Base-by-base conservation (phyloP, 2,329 filamentous ascomycete genomes). In the Trichoderma koningii region DNA sequence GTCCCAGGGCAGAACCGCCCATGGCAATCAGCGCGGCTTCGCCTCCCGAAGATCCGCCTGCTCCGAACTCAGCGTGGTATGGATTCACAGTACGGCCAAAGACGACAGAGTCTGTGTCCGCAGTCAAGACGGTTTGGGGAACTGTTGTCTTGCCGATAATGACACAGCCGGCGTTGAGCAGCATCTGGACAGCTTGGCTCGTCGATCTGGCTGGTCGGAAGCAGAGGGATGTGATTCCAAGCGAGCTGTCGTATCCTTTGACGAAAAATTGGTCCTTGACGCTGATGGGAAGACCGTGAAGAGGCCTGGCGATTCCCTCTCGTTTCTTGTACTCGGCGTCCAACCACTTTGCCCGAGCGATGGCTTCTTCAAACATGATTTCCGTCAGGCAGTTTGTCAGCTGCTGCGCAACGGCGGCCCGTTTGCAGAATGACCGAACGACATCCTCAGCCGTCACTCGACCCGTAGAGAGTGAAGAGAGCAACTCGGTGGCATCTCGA, bases 1-100 rank as follows among this genome's bases (percentile, higher is more conserved):
- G 75, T 9, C 87, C 76, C 3, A 81, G 41, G 2, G 77, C 66
- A 26, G 77, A 78, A 21, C 80, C 80, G 3, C 78, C 72, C 45
- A 80, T 71, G 2, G 76, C 78, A 1, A 81, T 48, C 1, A 81
- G 68, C 1, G 80, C 78, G 0, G 72, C 75, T 60, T 80, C 78
- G 0, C 89, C 89, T 10, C 89, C 51, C 3, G 55, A 59, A 14
- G 44, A 59, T 14, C 44, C 44, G 0, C 28, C 55, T 7, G 55
- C 28, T n/a, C 42, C 19, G 38, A 48, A 41, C 19, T 59, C 44
- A 19, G 44, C 55, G 7, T 48, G 34, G 5, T 59, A 3, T 2
- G 44, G 55, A 41, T 59, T 59, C 1, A 48, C 19, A 1, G 55
- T 59, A 17, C 84, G 81, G 1, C 44, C 55, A 12, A 48, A 48